These are phyloP conservation scores for Glonium stellatum DNA, from an alignment of 495 filamentous ascomycete genomes.

Conservation along the genomic window DNA sequence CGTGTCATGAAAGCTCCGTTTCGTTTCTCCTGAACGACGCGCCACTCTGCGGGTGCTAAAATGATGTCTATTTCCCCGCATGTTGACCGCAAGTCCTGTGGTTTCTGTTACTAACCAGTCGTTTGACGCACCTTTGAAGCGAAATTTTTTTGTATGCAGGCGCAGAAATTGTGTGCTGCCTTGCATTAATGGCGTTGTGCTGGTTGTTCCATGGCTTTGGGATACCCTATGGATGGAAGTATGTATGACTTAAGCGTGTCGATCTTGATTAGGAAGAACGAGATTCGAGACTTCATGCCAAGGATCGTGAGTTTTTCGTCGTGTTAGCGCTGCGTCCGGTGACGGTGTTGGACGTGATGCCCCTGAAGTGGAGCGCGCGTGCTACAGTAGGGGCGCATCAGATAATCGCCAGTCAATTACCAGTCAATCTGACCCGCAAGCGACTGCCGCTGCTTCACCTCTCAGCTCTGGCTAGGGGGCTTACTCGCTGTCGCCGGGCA, in stretches of 20 bases:
- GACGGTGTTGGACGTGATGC: neutral
- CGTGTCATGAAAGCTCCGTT: constrained; percentile 8
- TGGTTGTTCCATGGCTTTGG: constrained; percentile 5
- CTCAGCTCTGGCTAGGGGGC: neutral
- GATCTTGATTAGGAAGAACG: neutral
- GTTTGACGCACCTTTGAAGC: neutral
- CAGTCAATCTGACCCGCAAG: neutral
- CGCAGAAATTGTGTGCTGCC: neutral
- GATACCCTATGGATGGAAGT: constrained; percentile 21
- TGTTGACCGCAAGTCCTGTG: constrained; percentile 3
- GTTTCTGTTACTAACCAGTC: constrained; percentile 2
- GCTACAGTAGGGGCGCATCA: neutral
- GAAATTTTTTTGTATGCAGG: neutral
- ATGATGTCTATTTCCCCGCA: constrained; percentile 26
- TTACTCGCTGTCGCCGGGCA: neutral
- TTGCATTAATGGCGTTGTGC: constrained; percentile 24
- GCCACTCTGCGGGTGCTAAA: constrained; percentile 10
- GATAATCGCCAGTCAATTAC: neutral
- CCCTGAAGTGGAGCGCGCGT: neutral
- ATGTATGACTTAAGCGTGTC: constrained; percentile 4
- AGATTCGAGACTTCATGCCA: constrained; percentile 12
- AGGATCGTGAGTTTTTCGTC: constrained; percentile 28
- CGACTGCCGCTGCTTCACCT: neutral
- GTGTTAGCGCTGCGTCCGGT: neutral
- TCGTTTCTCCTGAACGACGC: constrained; percentile 9